Evolutionary conservation across 176 grass and related monocot species (phyloP).

Genomic region (Guadua angustifolia): DNA sequence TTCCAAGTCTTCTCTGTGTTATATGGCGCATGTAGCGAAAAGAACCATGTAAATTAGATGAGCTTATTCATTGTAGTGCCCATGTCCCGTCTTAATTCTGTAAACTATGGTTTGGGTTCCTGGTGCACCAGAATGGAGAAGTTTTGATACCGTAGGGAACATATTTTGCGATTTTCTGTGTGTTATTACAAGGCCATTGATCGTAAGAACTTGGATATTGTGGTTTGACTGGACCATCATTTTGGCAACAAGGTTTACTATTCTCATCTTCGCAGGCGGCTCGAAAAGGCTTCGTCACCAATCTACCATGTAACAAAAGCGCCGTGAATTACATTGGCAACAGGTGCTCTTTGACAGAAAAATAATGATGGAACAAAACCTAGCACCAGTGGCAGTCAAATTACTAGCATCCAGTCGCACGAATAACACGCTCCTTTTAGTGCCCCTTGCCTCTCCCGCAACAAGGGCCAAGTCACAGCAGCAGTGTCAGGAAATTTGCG

Average conservation of each 20-base stretch:
- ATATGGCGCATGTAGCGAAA: slow-evolving; percentile 22
- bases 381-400: background rate
- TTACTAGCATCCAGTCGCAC: background rate
- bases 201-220: background rate
- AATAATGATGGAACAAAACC: background rate
- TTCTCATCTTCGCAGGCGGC: background rate
- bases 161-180: background rate
- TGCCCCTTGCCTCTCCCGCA: background rate
- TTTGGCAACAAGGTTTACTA: no score
- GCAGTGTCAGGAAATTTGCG: background rate
- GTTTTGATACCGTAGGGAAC: background rate
- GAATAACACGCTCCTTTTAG: background rate
- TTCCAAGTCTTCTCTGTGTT: background rate
- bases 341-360: background rate
- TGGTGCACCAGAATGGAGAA: slow-evolving; percentile 3
- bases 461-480: background rate
- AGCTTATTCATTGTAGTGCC: slow-evolving; percentile 7
- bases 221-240: background rate
- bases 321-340: background rate
- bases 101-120: slow-evolving; percentile 10
- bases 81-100: background rate
- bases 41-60: slow-evolving; percentile 41
- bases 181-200: background rate
- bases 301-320: background rate
- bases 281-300: background rate